Evolutionary conservation across 805 yeast genomes (phyloP), one percentile per base, ranked within the genome.

Genomic region (Saccharomycopsis fodiens): DNA sequence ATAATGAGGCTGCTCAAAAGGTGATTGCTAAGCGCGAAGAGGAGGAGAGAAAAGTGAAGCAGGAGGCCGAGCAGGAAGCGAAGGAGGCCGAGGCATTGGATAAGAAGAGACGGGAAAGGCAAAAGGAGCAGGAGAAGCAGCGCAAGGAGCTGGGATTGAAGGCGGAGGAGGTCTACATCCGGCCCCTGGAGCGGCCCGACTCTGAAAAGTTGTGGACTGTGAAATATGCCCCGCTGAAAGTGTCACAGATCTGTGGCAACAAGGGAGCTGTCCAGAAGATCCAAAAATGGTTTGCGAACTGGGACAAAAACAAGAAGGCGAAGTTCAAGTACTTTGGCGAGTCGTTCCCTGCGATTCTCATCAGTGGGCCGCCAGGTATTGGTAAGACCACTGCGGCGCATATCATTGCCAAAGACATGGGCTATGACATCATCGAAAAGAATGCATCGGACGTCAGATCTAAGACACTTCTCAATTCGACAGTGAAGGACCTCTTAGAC

Each of bases 361-460:
- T 93, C 3, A 82, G 84, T 63, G 94, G 94, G 0, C 91, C 94
- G 3, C 94, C 94, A 0, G 94, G 94, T 30, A 81, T 82, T 41
- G 94, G 94, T 20, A 84, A 84, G 55, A 84, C 94, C 4, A 81
- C 86, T 3, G 82, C 89, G 5, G 91, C 94, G 0, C 89, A 83
- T 60, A 60, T 84, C 19, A 73, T 83, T 39, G 88, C 91, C 2
- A 69, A 77, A 48, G 72, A 75, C 15, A 60, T 82, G 35, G 91
- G 91, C 1, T 84, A 70, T 57, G 93, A 83, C 59, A 66, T 84
- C 3, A 67, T 84, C 56, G 94, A 84, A 60, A 81, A 79, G 58
- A 84, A 84, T 60, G 94, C 94, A 0, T 78, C 89, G 16, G 98
- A 95, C 57, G 93, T 91, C 6, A 70, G 99, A 55, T 84, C 95